These are phyloP conservation scores for Citrus sp. DNA, from an alignment of 345 rosid genomes.

Conservation along the genomic window DNA sequence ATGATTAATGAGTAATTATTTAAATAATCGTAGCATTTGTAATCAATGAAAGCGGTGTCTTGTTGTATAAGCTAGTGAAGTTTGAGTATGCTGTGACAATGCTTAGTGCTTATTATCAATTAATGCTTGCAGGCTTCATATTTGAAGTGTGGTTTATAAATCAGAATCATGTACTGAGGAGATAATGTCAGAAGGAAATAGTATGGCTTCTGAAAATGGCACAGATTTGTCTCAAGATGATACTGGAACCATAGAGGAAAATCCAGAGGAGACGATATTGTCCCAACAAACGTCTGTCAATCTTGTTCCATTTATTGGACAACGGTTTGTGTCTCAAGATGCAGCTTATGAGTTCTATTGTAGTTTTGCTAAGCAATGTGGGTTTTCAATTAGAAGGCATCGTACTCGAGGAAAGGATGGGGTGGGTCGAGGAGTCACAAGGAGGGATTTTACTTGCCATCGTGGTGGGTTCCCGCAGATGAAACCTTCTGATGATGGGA, in stretches of 20 bases:
- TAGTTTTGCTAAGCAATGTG: constrained; percentile 62
- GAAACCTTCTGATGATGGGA: constrained; percentile 51
- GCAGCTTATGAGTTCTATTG: constrained; percentile 65
- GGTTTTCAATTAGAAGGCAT: constrained; percentile 59
- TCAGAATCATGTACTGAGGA: constrained; percentile 1
- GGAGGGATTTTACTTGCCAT: constrained; percentile 63
- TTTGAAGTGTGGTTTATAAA: background rate
- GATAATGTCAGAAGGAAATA: constrained; percentile 38
- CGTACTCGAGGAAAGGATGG: constrained; percentile 64
- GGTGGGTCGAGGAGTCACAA: constrained; percentile 58
- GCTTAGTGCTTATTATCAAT: background rate
- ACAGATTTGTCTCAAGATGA: constrained; percentile 43
- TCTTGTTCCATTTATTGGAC: constrained; percentile 56
- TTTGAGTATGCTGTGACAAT: background rate
- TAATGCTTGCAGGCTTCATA: constrained; percentile 13
- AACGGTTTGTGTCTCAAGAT: constrained; percentile 60
- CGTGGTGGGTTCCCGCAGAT: constrained; percentile 55
- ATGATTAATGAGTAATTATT: background rate
- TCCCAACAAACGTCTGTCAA: constrained; percentile 54
- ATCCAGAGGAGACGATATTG: constrained; percentile 44
- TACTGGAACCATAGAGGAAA: constrained; percentile 36
- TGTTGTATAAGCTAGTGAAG: constrained; percentile 3
- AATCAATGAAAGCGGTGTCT: background rate
- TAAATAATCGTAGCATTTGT: background rate
- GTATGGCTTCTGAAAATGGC: constrained; percentile 42